Percentiles rank a stretch among this genome's conserved stretches.
phyloP scores from a whole-genome alignment of 495 filamentous ascomycete genomes.

The Corynascus novoguineensis region DNA sequence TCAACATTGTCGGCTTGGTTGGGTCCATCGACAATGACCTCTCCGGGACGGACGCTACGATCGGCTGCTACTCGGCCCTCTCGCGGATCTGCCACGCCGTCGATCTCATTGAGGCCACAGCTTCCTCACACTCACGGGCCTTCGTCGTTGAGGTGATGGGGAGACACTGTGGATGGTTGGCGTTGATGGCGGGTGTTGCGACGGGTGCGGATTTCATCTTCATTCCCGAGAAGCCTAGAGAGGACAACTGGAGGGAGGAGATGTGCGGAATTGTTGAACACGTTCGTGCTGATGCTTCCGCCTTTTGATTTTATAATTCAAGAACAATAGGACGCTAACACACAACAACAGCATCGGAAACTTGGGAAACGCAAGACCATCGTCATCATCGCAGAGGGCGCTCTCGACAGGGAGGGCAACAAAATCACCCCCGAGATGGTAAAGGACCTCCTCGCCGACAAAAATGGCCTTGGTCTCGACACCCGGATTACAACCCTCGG shows the following conservation, averaged over 20 bases:
- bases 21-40: slow-evolving; percentile 99
- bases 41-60: slow-evolving; percentile 93
- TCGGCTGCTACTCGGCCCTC: slow-evolving; percentile 92
- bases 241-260: slow-evolving; percentile 78
- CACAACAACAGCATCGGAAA: slow-evolving; percentile 63
- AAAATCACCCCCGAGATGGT: slow-evolving; percentile 76
- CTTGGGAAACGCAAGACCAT: slow-evolving; percentile 95
- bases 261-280: slow-evolving; percentile 80
- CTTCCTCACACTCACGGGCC: slow-evolving; percentile 91
- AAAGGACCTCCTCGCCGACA: slow-evolving; percentile 79
- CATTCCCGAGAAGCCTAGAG: slow-evolving; percentile 90
- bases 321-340: slow-evolving; percentile 5
- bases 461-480: slow-evolving; percentile 65
- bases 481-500: slow-evolving; percentile 93
- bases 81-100: slow-evolving; percentile 88
- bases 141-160: slow-evolving; percentile 99
- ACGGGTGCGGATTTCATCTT: slow-evolving; percentile 97
- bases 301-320: no score
- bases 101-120: slow-evolving; percentile 95
- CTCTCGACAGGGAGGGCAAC: slow-evolving; percentile 76
- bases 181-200: slow-evolving; percentile 91
- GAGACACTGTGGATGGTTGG: slow-evolving; percentile 97
- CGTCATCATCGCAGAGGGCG: slow-evolving; percentile 95
- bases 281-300: slow-evolving; percentile 47
- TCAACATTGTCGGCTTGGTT: slow-evolving; percentile 95